Percentiles rank a stretch among this genome's conserved stretches.
Evolutionary conservation across 306 rosid species (phyloP).

Genomic region (Medicago ruthenica): DNA sequence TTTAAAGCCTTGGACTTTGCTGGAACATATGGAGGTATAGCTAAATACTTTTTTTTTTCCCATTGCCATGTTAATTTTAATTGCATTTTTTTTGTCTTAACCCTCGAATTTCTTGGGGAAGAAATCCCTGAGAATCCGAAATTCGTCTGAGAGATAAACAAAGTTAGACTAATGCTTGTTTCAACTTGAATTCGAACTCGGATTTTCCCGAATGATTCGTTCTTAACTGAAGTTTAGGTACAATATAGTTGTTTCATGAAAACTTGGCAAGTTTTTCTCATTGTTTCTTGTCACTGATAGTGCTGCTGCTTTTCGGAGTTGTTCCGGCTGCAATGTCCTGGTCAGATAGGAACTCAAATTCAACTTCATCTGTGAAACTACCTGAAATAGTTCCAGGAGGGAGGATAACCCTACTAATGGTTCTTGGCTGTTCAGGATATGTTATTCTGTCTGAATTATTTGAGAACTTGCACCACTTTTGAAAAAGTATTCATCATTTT

Average conservation of each 20-base stretch:
- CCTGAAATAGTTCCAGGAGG: constrained; percentile 86
- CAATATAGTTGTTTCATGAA: background rate
- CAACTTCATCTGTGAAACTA: constrained; percentile 51
- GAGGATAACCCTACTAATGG: constrained; percentile 65
- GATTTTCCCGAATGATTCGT: too few species aligned
- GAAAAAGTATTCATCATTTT: constrained; percentile 8
- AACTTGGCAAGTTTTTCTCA: constrained; percentile 31
- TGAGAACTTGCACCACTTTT: constrained; percentile 60
- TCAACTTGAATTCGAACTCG: too few species aligned
- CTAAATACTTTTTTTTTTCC: constrained; percentile 1
- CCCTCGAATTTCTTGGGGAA: too few species aligned
- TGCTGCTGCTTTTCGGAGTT: constrained; percentile 78
- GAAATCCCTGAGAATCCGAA: too few species aligned
- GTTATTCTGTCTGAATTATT: constrained; percentile 65
- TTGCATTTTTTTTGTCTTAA: too few species aligned
- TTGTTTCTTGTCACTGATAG: constrained; percentile 44
- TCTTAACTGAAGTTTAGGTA: too few species aligned
- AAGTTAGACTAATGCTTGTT: too few species aligned
- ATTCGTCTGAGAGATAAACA: too few species aligned
- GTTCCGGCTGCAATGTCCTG: constrained; percentile 84
- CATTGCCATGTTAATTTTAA: constrained; percentile 4
- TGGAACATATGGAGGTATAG: constrained; percentile 80
- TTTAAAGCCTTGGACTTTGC: constrained; percentile 79
- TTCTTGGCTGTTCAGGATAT: constrained; percentile 72
- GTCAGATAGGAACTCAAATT: constrained; percentile 69